A percentile compares a stretch with the other conserved stretches of the same genome.
Evolutionary conservation across 2,329 filamentous ascomycete genomes (phyloP).

Genomic region (Xylaria sp.): DNA sequence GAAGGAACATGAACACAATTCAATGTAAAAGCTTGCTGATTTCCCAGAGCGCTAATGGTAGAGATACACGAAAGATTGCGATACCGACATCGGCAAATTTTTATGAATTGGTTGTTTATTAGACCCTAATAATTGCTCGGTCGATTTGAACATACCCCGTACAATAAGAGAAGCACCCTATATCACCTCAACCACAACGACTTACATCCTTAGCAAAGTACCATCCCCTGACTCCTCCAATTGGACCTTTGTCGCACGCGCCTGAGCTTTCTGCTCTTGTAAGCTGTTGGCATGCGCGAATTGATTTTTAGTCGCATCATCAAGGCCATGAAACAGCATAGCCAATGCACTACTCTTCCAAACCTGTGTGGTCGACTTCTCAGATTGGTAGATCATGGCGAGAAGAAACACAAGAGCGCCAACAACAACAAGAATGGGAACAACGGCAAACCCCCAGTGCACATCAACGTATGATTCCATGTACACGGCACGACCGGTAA

Average conservation of each 20-base stretch:
- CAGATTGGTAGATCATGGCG: constrained; percentile 44
- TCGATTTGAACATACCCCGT: too few relatives aligned
- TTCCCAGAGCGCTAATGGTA: background rate
- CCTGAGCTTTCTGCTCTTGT: constrained; percentile 44
- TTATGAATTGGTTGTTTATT: too few relatives aligned
- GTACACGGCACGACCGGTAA: constrained; percentile 47
- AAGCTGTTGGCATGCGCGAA: constrained; percentile 41
- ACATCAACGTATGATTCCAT: constrained; percentile 51
- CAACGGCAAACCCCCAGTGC: constrained; percentile 51
- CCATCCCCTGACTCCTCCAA: constrained; percentile 41
- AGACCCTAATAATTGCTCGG: too few relatives aligned
- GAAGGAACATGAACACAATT: background rate
- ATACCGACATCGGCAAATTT: too few relatives aligned
- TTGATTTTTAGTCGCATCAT: constrained; percentile 43
- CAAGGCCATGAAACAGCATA: constrained; percentile 52
- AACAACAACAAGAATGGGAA: constrained; percentile 49
- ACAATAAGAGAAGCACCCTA: background rate
- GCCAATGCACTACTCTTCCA: constrained; percentile 54
- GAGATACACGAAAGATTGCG: background rate
- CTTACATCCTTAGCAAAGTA: constrained; percentile 17
- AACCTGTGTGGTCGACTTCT: constrained; percentile 38
- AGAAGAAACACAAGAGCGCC: constrained; percentile 49
- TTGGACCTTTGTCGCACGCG: constrained; percentile 44
- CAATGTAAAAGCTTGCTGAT: background rate
- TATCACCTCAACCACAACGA: background rate